These are phyloP conservation scores for Phylloporus sp. DNA, from an alignment of 768 basidiomycete genomes.

Conservation along the genomic window DNA sequence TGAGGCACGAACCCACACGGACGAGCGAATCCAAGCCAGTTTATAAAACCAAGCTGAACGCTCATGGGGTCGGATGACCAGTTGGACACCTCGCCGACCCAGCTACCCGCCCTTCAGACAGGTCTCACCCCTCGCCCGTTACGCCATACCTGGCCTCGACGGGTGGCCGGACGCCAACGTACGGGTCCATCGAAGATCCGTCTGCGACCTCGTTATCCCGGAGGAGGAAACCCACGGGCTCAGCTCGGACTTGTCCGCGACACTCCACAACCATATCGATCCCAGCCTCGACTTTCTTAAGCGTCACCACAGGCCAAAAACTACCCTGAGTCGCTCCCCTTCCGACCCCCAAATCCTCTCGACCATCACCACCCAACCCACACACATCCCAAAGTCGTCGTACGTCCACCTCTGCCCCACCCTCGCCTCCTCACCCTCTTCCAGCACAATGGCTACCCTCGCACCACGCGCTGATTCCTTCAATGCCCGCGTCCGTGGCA, in stretches of 20 bases:
- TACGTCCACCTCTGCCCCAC: slow-evolving; percentile 15
- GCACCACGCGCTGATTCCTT: slow-evolving; percentile 65
- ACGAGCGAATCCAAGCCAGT: too few relatives aligned
- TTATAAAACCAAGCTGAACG: too few relatives aligned
- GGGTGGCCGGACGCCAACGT: slow-evolving; percentile 8
- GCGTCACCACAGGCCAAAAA: slow-evolving; percentile 61
- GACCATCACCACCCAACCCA: slow-evolving; percentile 58
- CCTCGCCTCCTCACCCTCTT: slow-evolving; percentile 11
- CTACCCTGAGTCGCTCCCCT: slow-evolving; percentile 40
- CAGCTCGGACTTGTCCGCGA: slow-evolving; percentile 33
- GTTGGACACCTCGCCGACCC: slow-evolving; percentile 14
- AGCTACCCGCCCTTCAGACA: slow-evolving; percentile 16
- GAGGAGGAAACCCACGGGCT: slow-evolving; percentile 20
- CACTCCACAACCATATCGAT: slow-evolving; percentile 32
- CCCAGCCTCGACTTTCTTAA: slow-evolving; percentile 43
- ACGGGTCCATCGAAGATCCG: slow-evolving; percentile 13
- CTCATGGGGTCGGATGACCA: too few relatives aligned
- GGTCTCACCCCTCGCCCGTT: slow-evolving; percentile 23
- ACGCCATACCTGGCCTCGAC: slow-evolving; percentile 4
- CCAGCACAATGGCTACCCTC: slow-evolving; percentile 50
- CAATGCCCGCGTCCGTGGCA: slow-evolving; percentile 70
- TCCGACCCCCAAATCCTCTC: slow-evolving; percentile 56
- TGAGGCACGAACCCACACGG: too few relatives aligned
- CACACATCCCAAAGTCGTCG: slow-evolving; percentile 51
- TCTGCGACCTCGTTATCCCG: slow-evolving; percentile 31